phyloP scores from a whole-genome alignment of 371 early-diverging fungal species.

The Syncephalastrum sp. region DNA sequence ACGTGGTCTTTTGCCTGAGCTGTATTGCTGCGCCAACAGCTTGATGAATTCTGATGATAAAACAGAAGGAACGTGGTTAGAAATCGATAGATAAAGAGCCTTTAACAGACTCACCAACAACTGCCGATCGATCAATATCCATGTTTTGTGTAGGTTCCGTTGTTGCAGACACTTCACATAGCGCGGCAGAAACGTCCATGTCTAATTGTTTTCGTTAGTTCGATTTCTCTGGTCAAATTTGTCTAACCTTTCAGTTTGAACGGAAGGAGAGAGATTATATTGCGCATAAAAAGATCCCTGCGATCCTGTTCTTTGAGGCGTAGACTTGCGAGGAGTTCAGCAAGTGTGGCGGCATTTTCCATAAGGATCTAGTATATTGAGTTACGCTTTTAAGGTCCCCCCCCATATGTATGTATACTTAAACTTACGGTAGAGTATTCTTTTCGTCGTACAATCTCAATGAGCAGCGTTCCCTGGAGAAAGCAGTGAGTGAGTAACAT shows the following conservation, averaged over 20 bases:
- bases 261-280: constrained; percentile 59
- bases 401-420: background rate
- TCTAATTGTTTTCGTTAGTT: background rate
- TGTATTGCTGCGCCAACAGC: no score
- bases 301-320: constrained; percentile 60
- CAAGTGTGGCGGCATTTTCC: constrained; percentile 56
- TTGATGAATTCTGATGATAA: no score
- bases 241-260: constrained; percentile 46
- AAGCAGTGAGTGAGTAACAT: background rate
- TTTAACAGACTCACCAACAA: constrained; percentile 36
- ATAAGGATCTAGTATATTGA: constrained; percentile 38
- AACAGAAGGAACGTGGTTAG: no score
- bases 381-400: background rate
- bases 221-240: background rate
- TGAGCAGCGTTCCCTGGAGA: constrained; percentile 56
- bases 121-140: constrained; percentile 50
- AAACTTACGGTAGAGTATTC: constrained; percentile 58
- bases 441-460: constrained; percentile 72
- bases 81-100: no score
- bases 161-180: constrained; percentile 65
- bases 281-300: constrained; percentile 61
- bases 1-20: no score
- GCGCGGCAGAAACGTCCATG: constrained; percentile 58
- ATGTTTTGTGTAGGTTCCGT: constrained; percentile 51
- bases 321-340: constrained; percentile 63